phyloP scores from a whole-genome alignment of 306 rosid genomes.

The Glycine soja region DNA sequence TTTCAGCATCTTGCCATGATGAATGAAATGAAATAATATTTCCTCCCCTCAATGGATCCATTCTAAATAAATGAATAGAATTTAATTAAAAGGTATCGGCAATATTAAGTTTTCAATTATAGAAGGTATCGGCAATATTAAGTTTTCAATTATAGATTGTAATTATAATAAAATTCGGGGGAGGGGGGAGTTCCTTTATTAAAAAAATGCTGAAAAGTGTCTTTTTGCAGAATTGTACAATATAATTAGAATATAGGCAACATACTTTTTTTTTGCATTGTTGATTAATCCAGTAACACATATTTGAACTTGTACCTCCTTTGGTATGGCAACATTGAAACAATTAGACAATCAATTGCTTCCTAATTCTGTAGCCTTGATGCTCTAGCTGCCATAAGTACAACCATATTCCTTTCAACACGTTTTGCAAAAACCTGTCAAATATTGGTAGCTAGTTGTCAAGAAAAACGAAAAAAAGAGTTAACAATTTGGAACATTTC shows the following conservation, averaged over 20 bases:
- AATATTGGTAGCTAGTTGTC: neutral
- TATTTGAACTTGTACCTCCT: constrained; percentile 52
- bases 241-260: too few relatives aligned
- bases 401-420: constrained; percentile 62
- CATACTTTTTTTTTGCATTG: neutral
- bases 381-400: constrained; percentile 72
- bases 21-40: neutral
- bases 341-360: constrained; percentile 62
- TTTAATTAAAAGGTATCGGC: too few relatives aligned
- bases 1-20: neutral
- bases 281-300: neutral
- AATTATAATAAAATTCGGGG: too few relatives aligned
- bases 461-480: neutral
- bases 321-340: constrained; percentile 65
- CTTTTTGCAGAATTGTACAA: too few relatives aligned
- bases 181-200: too few relatives aligned
- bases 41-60: too few relatives aligned
- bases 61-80: too few relatives aligned
- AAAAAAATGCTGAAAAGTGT: too few relatives aligned
- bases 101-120: too few relatives aligned
- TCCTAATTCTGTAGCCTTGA: constrained; percentile 65
- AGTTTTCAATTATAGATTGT: too few relatives aligned
- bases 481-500: neutral
- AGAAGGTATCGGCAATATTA: too few relatives aligned
- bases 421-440: constrained; percentile 58